Base-by-base conservation (phyloP, 2,329 filamentous ascomycete species). In the Phialemonium atrogriseum region DNA sequence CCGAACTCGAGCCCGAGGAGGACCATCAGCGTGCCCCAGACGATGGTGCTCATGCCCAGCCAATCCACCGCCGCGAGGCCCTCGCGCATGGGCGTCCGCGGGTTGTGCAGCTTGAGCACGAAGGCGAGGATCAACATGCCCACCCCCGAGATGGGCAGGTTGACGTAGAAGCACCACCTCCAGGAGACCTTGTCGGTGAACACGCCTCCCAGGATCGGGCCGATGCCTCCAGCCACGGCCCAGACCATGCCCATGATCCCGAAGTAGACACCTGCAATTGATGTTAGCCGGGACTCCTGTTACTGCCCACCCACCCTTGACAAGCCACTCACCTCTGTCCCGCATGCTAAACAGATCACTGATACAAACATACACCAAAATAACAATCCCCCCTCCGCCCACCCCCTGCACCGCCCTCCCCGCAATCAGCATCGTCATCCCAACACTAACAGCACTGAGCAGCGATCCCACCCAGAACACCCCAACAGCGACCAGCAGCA, bases 1-100 rank as follows among this genome's bases (percentile, higher is more conserved):
- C 81, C 82, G 32, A 80, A 76, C 41, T 84, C 74, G 14, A 87
- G 65, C 3, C 77, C 80, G 10, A 84, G 65, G 2, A 85, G 64
- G 12, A 85, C 56, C 76, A 85, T 83, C 27, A 84, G 53, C 0
- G 74, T 77, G 5, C 70, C 74, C 16, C 73, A 73, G 6, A 84
- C 63, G 38, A 86, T 69, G 3, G 70, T 60, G 9, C 80, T 33
- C 2, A 70, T 75, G 1, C 82, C 83, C 5, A 60, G 38, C 70
- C 71, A 76, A 46, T 76, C 71, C 14, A 76, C 62, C 0, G 73
- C 73, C 38, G 71, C 72, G 7, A 84, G 55, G 0, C 80, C 80
- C 23, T 72, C 59, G 36, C 60, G 55, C 3, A 84, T 52, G 0
- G 77, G 70, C 1, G 80, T 84, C 21, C 65, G 67, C 0, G 80